phyloP scores from a whole-genome alignment of 192 early-diverging fungal genomes.

The Linnemannia zychae region DNA sequence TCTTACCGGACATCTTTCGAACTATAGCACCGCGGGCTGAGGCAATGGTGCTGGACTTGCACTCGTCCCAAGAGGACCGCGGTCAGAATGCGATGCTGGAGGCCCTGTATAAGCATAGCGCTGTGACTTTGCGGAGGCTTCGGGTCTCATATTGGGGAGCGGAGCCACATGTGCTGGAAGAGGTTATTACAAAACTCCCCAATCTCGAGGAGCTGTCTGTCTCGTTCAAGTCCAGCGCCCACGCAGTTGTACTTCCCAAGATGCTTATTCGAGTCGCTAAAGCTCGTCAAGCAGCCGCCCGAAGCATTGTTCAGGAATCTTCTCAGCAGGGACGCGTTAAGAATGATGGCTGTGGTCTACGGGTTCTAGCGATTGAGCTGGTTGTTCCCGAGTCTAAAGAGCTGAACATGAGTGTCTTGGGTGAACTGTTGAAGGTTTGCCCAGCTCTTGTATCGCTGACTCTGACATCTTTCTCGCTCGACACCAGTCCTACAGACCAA shows the following conservation, averaged over 20 bases:
- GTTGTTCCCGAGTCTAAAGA: neutral
- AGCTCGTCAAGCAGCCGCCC: neutral
- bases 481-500: neutral
- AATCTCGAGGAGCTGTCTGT: neutral
- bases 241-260: neutral
- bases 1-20: neutral
- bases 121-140: neutral
- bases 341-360: neutral
- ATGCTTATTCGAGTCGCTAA: neutral
- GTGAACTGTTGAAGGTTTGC: neutral
- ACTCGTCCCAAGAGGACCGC: neutral
- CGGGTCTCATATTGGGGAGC: constrained; percentile 14
- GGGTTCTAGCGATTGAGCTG: neutral
- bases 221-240: neutral
- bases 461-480: neutral
- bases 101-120: neutral
- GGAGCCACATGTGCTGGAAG: neutral
- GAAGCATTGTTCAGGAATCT: neutral
- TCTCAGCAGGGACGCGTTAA: neutral
- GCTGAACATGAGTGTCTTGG: neutral
- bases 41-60: neutral
- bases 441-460: neutral
- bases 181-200: neutral
- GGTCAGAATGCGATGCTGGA: constrained; percentile 6
- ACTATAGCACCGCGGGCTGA: neutral